These are phyloP conservation scores for Pythium pyrilobum DNA, from an alignment of 352 stramenopile genomes.

Conservation along the genomic window DNA sequence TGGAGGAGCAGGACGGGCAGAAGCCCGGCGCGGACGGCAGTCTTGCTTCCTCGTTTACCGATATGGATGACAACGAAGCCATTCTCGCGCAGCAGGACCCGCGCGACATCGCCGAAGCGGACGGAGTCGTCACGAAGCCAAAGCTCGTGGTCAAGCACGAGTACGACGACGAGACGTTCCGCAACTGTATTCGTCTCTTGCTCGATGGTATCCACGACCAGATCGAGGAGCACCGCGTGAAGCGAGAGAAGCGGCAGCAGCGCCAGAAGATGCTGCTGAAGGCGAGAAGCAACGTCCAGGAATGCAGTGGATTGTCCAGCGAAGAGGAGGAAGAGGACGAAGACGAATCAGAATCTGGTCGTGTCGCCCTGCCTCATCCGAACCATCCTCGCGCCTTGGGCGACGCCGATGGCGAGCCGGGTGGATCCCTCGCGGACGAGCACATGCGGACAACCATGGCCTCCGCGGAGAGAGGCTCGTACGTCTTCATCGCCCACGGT, in stretches of 20 bases:
- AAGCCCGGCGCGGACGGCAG: neutral
- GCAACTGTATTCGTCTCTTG: slow-evolving; percentile 56
- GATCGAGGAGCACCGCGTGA: slow-evolving; percentile 71
- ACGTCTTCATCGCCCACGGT: slow-evolving; percentile 73
- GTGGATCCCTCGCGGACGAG: neutral
- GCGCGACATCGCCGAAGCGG: slow-evolving; percentile 13
- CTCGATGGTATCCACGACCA: slow-evolving; percentile 80
- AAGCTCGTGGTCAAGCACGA: slow-evolving; percentile 26
- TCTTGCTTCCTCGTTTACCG: too few species aligned
- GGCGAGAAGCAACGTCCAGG: slow-evolving; percentile 14
- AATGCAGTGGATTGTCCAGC: slow-evolving; percentile 10
- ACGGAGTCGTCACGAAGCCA: slow-evolving; percentile 8
- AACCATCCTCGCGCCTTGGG: too few species aligned
- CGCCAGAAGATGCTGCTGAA: slow-evolving; percentile 26
- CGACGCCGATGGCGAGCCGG: neutral
- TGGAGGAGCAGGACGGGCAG: neutral
- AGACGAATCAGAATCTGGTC: slow-evolving; percentile 8
- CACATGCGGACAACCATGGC: neutral
- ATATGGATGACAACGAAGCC: slow-evolving; percentile 14
- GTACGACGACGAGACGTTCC: slow-evolving; percentile 63
- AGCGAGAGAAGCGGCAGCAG: slow-evolving; percentile 33
- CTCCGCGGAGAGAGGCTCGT: slow-evolving; percentile 12
- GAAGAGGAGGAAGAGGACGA: slow-evolving; percentile 10
- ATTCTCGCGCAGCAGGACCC: slow-evolving; percentile 17
- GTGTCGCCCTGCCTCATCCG: too few species aligned